phyloP scores from a whole-genome alignment of 768 basidiomycete genomes.

The Lentinula raphanica region DNA sequence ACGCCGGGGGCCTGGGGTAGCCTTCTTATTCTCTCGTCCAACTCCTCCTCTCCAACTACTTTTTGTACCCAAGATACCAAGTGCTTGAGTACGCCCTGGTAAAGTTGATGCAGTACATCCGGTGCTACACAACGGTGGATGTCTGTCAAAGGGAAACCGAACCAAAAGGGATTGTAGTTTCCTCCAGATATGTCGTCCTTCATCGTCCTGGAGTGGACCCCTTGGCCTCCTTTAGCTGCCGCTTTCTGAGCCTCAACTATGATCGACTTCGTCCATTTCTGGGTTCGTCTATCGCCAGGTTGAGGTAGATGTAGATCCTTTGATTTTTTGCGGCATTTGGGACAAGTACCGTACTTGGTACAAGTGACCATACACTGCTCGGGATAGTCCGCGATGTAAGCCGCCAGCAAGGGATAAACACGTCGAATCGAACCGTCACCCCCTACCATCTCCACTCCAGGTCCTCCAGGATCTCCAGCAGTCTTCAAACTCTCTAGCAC shows the following conservation, averaged over 20 bases:
- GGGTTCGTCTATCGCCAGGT: neutral
- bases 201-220: no score
- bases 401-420: no score
- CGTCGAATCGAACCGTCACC: neutral
- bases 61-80: slow-evolving; percentile 17
- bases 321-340: neutral
- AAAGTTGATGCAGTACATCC: slow-evolving; percentile 22
- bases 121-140: slow-evolving; percentile 18
- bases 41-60: slow-evolving; percentile 15
- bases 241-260: neutral
- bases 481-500: no score
- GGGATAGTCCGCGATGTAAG: slow-evolving; percentile 9
- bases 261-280: no score
- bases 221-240: neutral
- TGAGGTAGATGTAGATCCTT: neutral
- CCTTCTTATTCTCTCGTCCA: slow-evolving; percentile 22
- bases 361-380: slow-evolving; percentile 14
- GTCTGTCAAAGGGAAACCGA: slow-evolving; percentile 16
- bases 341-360: slow-evolving; percentile 9
- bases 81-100: slow-evolving; percentile 24
- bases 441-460: neutral
- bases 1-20: slow-evolving; percentile 24
- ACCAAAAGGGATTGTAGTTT: slow-evolving; percentile 19
- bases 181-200: no score
- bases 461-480: neutral